phyloP scores from a whole-genome alignment of 2,329 filamentous ascomycete species.

The Aspergillus alliaceus region DNA sequence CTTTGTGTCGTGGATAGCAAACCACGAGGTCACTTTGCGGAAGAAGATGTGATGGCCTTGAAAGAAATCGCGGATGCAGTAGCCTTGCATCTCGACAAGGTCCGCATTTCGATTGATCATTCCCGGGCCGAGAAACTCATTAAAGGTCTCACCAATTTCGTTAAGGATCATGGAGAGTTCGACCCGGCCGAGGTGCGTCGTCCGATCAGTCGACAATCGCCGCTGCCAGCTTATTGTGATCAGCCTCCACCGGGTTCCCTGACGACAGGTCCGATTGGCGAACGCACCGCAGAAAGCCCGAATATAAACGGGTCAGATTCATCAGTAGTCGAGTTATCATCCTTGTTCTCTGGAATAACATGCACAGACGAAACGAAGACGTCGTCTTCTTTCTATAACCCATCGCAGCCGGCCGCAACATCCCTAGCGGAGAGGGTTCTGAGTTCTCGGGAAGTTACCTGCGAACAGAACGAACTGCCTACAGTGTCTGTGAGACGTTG shows the following conservation, averaged over 20 bases:
- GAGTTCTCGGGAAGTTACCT: constrained; percentile 18
- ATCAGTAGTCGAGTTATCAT: constrained; percentile 9
- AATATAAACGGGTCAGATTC: not conserved
- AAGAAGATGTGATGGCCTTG: constrained; percentile 8
- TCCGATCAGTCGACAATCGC: constrained; percentile 3
- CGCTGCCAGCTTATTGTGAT: not conserved
- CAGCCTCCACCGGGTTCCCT: not conserved
- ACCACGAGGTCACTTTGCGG: constrained; percentile 47
- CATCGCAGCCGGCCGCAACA: not conserved
- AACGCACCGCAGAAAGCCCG: not conserved
- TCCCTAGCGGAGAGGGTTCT: too few species aligned
- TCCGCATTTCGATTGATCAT: constrained; percentile 52
- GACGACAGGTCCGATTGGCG: not conserved
- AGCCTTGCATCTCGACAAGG: constrained; percentile 59
- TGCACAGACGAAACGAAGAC: constrained; percentile 12
- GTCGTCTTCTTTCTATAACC: not conserved
- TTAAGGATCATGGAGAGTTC: constrained; percentile 39
- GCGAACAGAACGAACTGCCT: constrained; percentile 7
- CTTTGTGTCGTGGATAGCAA: constrained; percentile 60
- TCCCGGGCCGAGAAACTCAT: constrained; percentile 57
- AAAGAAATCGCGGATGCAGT: constrained; percentile 38
- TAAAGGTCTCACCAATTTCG: constrained; percentile 51
- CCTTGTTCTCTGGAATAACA: constrained; percentile 10
- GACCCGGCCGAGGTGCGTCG: constrained; percentile 20
- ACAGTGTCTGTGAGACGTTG: constrained; percentile 11